These are phyloP conservation scores for Candida taoyuanica DNA, from an alignment of 805 yeast species.

Conservation along the genomic window DNA sequence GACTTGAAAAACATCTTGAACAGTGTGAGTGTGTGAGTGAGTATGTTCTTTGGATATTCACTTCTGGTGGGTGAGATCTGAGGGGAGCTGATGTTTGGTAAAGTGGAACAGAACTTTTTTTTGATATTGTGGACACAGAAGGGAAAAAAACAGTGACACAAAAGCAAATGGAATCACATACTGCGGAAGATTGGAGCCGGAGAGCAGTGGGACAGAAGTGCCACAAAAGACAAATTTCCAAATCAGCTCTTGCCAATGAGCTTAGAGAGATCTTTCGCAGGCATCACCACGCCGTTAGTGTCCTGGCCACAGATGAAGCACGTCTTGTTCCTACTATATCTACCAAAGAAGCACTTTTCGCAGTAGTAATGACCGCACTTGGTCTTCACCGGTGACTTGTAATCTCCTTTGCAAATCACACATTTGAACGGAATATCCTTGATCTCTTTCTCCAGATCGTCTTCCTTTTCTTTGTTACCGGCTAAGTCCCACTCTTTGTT, in stretches of 20 bases:
- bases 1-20: too few species aligned
- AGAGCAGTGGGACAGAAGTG: too few species aligned
- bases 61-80: too few species aligned
- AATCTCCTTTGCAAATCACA: constrained; percentile 53
- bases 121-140: too few species aligned
- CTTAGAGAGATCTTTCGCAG: constrained; percentile 39
- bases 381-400: constrained; percentile 52
- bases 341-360: constrained; percentile 49
- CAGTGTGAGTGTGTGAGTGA: too few species aligned
- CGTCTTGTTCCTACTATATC: constrained; percentile 38
- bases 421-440: constrained; percentile 54
- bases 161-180: too few species aligned
- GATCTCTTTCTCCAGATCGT: constrained; percentile 24
- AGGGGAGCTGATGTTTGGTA: too few species aligned
- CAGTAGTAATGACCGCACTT: constrained; percentile 64
- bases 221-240: background rate
- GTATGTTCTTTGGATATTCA: too few species aligned
- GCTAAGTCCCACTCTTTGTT: constrained; percentile 64
- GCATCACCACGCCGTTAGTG: constrained; percentile 55
- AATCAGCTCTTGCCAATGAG: constrained; percentile 6
- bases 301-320: constrained; percentile 58
- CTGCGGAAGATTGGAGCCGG: too few species aligned
- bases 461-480: constrained; percentile 20
- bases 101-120: too few species aligned
- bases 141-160: too few species aligned